A percentile compares a stretch with the other conserved stretches of the same genome.
These are phyloP conservation scores for Cyclocybe aegerita DNA, from an alignment of 768 basidiomycete species.

Conservation along the genomic window DNA sequence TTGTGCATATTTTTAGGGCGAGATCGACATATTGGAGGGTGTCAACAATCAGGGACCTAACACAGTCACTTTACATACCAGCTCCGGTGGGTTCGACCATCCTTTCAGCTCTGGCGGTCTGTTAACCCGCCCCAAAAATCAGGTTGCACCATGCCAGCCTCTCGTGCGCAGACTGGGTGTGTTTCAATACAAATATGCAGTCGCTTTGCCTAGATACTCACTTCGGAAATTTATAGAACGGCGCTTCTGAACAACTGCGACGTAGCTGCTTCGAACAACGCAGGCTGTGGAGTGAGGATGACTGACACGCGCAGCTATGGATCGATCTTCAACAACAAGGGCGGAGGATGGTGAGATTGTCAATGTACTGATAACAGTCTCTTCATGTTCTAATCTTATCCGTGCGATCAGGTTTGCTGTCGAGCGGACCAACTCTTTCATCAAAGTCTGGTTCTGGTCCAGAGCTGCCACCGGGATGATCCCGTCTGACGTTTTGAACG, in stretches of 20 bases:
- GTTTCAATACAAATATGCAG: conserved; percentile 5
- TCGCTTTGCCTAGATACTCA: not conserved
- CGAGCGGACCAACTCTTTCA: conserved; percentile 53
- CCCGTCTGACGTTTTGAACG: conserved; percentile 46
- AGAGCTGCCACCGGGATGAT: conserved; percentile 38
- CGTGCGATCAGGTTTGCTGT: conserved; percentile 51
- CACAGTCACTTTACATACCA: conserved; percentile 45
- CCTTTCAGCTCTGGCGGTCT: not conserved
- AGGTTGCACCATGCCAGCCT: conserved; percentile 56
- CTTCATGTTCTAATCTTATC: not conserved
- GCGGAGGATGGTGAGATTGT: conserved; percentile 57
- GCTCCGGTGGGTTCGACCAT: conserved; percentile 30
- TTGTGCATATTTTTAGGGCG: conserved; percentile 29
- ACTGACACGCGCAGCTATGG: conserved; percentile 50
- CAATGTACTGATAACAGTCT: not conserved
- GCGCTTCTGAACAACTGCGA: conserved; percentile 48
- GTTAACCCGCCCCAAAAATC: not conserved
- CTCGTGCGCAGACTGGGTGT: conserved; percentile 48
- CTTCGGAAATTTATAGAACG: conserved; percentile 24
- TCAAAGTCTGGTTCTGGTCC: conserved; percentile 77
- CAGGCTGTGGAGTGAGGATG: conserved; percentile 54
- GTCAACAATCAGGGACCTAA: conserved; percentile 58
- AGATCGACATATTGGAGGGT: conserved; percentile 55
- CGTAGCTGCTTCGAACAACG: conserved; percentile 43
- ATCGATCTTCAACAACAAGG: conserved; percentile 53